Percentiles rank a stretch among this genome's conserved stretches.
These are phyloP conservation scores for Umbelopsis sp. DNA, from an alignment of 371 early-diverging fungal species.

Conservation along the genomic window DNA sequence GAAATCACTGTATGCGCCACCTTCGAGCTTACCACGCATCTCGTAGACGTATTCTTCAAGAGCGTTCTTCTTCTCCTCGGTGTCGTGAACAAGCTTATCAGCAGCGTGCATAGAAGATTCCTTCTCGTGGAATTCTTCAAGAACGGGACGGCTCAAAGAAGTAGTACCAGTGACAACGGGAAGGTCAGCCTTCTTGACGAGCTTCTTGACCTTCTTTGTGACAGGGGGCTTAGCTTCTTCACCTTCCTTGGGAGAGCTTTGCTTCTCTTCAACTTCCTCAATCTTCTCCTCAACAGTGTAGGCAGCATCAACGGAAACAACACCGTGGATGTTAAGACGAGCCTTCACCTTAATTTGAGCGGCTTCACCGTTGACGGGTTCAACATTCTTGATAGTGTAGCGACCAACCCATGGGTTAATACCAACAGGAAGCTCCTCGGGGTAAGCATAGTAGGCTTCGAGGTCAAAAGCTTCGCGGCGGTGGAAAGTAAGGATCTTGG, in stretches of 20 bases:
- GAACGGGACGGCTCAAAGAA: conserved; percentile 55
- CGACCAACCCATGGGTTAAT: conserved; percentile 77
- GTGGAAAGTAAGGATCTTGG: conserved; percentile 87
- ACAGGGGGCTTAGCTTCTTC: conserved; percentile 56
- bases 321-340: conserved; percentile 81
- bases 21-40: conserved; percentile 85
- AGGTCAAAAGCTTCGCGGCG: conserved; percentile 80
- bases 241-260: conserved; percentile 61
- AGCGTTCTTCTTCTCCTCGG: conserved; percentile 92
- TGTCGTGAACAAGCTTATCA: conserved; percentile 91
- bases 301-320: conserved; percentile 84
- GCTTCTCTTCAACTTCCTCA: conserved; percentile 69
- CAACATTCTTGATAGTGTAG: conserved; percentile 65
- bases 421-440: conserved; percentile 69
- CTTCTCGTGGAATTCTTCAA: conserved; percentile 70
- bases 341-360: conserved; percentile 94
- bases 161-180: conserved; percentile 68
- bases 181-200: conserved; percentile 88
- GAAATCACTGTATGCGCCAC: conserved; percentile 73
- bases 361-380: conserved; percentile 49
- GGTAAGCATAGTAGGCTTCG: conserved; percentile 75
- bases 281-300: conserved; percentile 88
- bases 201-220: conserved; percentile 81
- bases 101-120: conserved; percentile 87
- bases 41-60: conserved; percentile 98